A percentile compares a stretch with the other conserved stretches of the same genome.
Conservation (phyloP, 108 stramenopile genomes). For the Fragilariopsis cylindrus region DNA sequence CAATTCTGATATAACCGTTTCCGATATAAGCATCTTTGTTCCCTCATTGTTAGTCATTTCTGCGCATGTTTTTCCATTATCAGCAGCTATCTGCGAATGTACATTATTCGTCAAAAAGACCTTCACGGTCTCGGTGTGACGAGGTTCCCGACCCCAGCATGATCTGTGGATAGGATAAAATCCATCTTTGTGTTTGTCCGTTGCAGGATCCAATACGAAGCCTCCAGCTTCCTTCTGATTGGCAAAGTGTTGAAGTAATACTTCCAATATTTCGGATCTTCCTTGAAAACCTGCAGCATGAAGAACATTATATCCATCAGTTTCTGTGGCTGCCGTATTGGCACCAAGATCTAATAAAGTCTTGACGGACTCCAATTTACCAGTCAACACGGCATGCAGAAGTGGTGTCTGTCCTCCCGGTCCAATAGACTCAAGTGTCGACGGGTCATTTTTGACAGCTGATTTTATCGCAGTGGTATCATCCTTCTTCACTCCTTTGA, state of each 20-base stretch:
- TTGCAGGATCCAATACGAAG: slow-evolving; percentile 14
- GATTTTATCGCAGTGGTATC: neutral
- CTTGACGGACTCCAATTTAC: slow-evolving; percentile 35
- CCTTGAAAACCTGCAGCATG: slow-evolving; percentile 61
- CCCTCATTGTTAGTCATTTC: slow-evolving; percentile 33
- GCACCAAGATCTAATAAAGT: slow-evolving; percentile 38
- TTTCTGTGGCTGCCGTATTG: slow-evolving; percentile 40
- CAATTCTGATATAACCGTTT: neutral
- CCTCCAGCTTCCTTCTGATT: neutral
- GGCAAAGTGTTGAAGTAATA: slow-evolving; percentile 20
- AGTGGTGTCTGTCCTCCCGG: slow-evolving; percentile 47
- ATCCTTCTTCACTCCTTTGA: neutral
- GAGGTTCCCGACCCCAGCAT: slow-evolving; percentile 38
- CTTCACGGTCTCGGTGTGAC: slow-evolving; percentile 37
- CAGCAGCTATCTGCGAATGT: slow-evolving; percentile 5
- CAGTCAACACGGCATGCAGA: slow-evolving; percentile 37
- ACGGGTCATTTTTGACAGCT: neutral
- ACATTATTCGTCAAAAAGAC: slow-evolving; percentile 33
- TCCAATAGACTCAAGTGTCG: slow-evolving; percentile 16
- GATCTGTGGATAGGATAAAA: slow-evolving; percentile 42
- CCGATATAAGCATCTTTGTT: slow-evolving; percentile 12
- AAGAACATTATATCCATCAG: slow-evolving; percentile 49
- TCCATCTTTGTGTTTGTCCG: slow-evolving; percentile 41
- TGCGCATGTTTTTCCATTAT: slow-evolving; percentile 29
- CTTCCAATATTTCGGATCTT: slow-evolving; percentile 35